Percentiles rank a stretch among this genome's conserved stretches.
Conservation (phyloP, 2,329 filamentous ascomycete genomes). For the Diaporthe vaccinii region DNA sequence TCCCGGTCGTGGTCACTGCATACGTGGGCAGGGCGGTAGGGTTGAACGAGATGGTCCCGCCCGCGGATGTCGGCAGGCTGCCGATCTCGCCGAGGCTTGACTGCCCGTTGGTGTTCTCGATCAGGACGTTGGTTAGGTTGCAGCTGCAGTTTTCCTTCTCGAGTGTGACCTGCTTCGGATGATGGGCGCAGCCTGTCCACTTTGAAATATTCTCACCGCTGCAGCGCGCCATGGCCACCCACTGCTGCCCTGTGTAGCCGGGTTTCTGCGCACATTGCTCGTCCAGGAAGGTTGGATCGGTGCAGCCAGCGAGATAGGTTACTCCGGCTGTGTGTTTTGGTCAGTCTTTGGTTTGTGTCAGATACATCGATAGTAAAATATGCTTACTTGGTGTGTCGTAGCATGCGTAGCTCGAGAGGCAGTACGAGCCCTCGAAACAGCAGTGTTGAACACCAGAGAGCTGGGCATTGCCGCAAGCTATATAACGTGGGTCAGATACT, state of each 20-base stretch:
- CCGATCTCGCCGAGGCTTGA: slow-evolving; percentile 28
- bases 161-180: neutral
- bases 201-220: slow-evolving; percentile 5
- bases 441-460: slow-evolving; percentile 28
- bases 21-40: slow-evolving; percentile 26
- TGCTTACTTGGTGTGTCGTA: slow-evolving; percentile 18
- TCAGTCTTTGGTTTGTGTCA: neutral
- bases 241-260: slow-evolving; percentile 18
- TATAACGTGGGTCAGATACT: slow-evolving; percentile 23
- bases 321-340: neutral
- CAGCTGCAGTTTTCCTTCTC: slow-evolving; percentile 29
- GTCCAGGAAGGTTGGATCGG: slow-evolving; percentile 27
- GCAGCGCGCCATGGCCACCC: slow-evolving; percentile 29
- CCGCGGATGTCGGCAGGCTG: slow-evolving; percentile 10
- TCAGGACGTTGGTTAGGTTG: slow-evolving; percentile 15
- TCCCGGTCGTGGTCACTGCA: slow-evolving; percentile 8
- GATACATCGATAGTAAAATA: too few relatives aligned
- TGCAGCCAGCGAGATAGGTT: slow-evolving; percentile 19
- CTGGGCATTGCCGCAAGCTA: slow-evolving; percentile 20
- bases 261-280: slow-evolving; percentile 31
- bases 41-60: slow-evolving; percentile 24
- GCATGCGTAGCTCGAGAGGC: slow-evolving; percentile 23
- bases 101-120: slow-evolving; percentile 23
- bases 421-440: slow-evolving; percentile 28
- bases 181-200: slow-evolving; percentile 22